Conservation (phyloP, 2,329 filamentous ascomycete genomes). For the Mycosphaerella sp. region DNA sequence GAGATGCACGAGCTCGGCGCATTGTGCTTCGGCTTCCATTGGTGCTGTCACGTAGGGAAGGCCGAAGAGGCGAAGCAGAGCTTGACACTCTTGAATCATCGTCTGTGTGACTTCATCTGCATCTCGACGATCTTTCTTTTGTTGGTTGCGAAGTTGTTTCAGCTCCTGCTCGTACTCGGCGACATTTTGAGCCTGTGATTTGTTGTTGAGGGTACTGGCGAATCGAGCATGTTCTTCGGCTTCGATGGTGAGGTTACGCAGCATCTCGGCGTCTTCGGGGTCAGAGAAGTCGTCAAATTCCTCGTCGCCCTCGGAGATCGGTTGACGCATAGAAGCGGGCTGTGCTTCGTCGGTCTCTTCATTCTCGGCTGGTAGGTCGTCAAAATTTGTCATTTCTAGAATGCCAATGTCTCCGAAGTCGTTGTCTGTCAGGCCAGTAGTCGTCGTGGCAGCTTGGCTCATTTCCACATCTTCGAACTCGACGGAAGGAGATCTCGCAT, state of each 20-base stretch:
- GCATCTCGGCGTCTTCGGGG: slow-evolving; percentile 83
- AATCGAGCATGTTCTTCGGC: slow-evolving; percentile 92
- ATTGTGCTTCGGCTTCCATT: slow-evolving; percentile 98
- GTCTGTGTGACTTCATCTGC: slow-evolving; percentile 94
- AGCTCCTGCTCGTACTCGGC: slow-evolving; percentile 83
- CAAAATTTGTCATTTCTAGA: slow-evolving; percentile 20
- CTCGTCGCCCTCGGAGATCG: slow-evolving; percentile 28
- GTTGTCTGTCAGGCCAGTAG: slow-evolving; percentile 13
- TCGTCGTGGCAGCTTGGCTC: background rate
- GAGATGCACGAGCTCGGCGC: slow-evolving; percentile 78
- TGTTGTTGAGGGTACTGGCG: slow-evolving; percentile 76
- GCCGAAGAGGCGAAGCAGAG: slow-evolving; percentile 81
- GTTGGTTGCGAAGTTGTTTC: slow-evolving; percentile 79
- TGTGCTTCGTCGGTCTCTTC: slow-evolving; percentile 21
- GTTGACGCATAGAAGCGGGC: slow-evolving; percentile 26
- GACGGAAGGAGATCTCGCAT: slow-evolving; percentile 12
- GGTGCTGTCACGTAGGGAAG: slow-evolving; percentile 95
- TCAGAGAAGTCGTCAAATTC: slow-evolving; percentile 58
- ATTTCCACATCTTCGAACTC: slow-evolving; percentile 12
- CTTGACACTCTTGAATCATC: slow-evolving; percentile 94
- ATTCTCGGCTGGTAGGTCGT: slow-evolving; percentile 11
- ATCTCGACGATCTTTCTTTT: slow-evolving; percentile 92
- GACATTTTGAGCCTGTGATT: slow-evolving; percentile 60
- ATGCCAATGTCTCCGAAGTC: slow-evolving; percentile 48
- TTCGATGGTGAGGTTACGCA: slow-evolving; percentile 80